Evolutionary conservation across 495 filamentous ascomycete species (phyloP), one percentile per base, ranked within the genome.

Genomic region (Lasiosphaeria hispida): DNA sequence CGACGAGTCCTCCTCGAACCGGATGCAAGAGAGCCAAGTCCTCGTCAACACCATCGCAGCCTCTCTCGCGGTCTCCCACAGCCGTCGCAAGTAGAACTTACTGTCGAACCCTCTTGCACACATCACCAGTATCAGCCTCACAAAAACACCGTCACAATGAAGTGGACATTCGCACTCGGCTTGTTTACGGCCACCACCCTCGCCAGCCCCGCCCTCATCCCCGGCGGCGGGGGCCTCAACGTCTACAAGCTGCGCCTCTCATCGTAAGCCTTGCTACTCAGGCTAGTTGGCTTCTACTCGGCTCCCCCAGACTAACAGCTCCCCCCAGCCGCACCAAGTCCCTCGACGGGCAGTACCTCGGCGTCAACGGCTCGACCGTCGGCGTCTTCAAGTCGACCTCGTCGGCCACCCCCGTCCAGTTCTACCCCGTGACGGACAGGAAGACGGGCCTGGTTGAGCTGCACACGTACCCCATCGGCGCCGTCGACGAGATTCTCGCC

Each of bases 401-500:
- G n/a, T 33, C 7, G 56, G 66, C 60, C 61, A 68, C 63, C 15
- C 61, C 38, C 6, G 37, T 65, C 14, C 35, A 18, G 14, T 30
- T 30, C 57, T 39, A 38, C 57, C 30, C 57, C 5, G 41, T 59
- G 11, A 17, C 55, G 14, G 47, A 34, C 35, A 14, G 4, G 5
- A 14, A 38, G 15, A 48, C 47, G 11, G 44, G 53, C 51, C 58
- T 61, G n/a, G n/a, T 57, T 14, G 66, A 75, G 59, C 67, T 77
- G 43, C 74, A 71, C 65, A 69, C 66, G 34, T 69, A 70, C 57
- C 65, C 70, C 14, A 45, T 65, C 9, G 63, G 63, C 47, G 61
- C 63, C 35, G 55, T 66, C 37, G 71, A 70, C 67, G 62, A 68
- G 49, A 59, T 66, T 10, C 61, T 77, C 37, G 70, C 66, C 9